Evolutionary conservation across 75 land plant genomes (phyloP), one percentile per base, ranked within the genome.

Genomic region (Cryptomeria japonica): DNA sequence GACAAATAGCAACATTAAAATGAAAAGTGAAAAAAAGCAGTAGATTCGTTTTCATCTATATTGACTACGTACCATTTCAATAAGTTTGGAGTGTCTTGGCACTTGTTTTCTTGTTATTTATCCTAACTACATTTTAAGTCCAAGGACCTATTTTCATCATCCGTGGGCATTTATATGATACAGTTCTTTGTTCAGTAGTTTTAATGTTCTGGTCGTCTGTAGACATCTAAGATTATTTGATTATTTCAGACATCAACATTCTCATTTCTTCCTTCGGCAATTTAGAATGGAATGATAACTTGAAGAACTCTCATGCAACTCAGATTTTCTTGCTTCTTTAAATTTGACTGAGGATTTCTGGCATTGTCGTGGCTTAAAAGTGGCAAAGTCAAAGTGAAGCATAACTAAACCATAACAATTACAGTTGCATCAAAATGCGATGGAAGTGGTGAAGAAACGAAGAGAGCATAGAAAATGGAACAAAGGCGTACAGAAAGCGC

Each of bases 401-500:
- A 34, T 73, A 73, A 34, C 34, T 73, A 31, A 32, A 34, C 13
- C 37, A 73, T 32, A 34, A 73, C 14, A 32, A 73, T 34, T 10
- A 2, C 12, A 34, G 1, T 73, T 13, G 32, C 77, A 34, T 13
- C 5, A 11, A 31, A 72, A 72, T 31, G 31, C 76, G 2, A 31
- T 31, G 0, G 34, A 10, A 28, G 11, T 28, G 3, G 25, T 5
- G 64, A 22, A 58, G 19, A 58, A 64, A 64, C 6, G 8, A 64
- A 64, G 37, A 31, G 34, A 11, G 14, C 77, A 32, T 32, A 32
- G 77, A 32, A 25, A 73, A 34, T 28, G 51, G 31, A n/a, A n/a
- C 8, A 25, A 25, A 64, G 7, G 15, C 47, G 49, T 82, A 89
- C 86, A 87, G 93, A 88, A 83, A 97, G 92, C 19, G 94, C 89